Evolutionary conservation across 768 basidiomycete genomes (phyloP), one percentile per base, ranked within the genome.

Genomic region (Amanita subjunquillea): DNA sequence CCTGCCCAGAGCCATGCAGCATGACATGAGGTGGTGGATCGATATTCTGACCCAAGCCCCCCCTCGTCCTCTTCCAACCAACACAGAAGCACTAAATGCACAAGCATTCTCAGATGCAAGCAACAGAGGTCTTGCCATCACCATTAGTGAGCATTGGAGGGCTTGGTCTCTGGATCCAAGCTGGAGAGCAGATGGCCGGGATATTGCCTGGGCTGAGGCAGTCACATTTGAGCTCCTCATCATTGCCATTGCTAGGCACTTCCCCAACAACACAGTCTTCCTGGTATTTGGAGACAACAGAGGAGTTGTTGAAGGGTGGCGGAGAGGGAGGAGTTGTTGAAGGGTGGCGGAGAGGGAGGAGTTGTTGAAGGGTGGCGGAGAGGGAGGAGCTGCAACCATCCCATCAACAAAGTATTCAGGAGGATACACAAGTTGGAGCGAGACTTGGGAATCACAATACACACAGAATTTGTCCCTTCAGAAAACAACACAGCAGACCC

Each of bases 321-420:
- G n/a, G n/a, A n/a, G n/a, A n/a, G n/a, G n/a, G n/a, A n/a, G n/a
- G n/a, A n/a, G n/a, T n/a, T n/a, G n/a, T n/a, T n/a, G n/a, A n/a
- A n/a, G n/a, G n/a, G n/a, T n/a, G n/a, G n/a, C n/a, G n/a, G n/a
- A n/a, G n/a, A n/a, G n/a, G n/a, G n/a, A n/a, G n/a, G n/a, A n/a
- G n/a, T n/a, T n/a, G n/a, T n/a, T n/a, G n/a, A n/a, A n/a, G 68
- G 70, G 0, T 72, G 69, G 71, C 66, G 65, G 65, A 64, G 58
- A 40, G 64, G 65, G 0, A 37, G 66, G n/a, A 71, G 71, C 52
- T 23, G 62, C 20, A 68, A 70, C 56, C 5, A 27, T 3, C 29
- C 43, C 0, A 57, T 62, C 43, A 69, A 69, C 32, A 39, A 57
- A 6, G 39, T 67, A 20, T 70, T 70, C 60, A 48, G 57, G 15